These are phyloP conservation scores for Komagataella populi DNA, from an alignment of 805 yeast species.

Conservation along the genomic window DNA sequence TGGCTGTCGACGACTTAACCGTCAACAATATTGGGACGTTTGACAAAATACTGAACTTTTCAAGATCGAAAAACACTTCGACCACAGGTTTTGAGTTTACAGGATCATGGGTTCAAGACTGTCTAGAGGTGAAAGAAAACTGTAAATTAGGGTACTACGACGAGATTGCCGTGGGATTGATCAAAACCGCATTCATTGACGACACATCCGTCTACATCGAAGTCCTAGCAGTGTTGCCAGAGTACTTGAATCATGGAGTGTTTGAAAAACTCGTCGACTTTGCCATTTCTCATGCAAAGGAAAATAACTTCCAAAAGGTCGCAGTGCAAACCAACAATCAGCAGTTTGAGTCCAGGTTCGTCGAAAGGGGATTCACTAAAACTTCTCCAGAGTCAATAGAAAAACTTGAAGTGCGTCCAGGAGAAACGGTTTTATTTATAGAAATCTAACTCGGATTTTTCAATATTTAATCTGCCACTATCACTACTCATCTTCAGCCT, in stretches of 20 bases:
- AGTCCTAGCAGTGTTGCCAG: neutral
- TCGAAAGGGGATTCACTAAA: neutral
- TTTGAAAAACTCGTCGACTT: neutral
- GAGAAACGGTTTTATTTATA: neutral
- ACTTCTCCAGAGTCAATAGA: neutral
- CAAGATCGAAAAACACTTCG: constrained; percentile 26
- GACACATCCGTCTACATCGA: neutral
- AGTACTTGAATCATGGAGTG: neutral
- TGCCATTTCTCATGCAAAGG: neutral
- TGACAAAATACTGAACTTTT: constrained; percentile 36
- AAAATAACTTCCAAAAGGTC: neutral
- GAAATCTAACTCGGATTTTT: neutral
- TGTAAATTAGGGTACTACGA: constrained; percentile 45
- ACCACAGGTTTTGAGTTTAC: constrained; percentile 18
- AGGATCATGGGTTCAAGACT: constrained; percentile 36
- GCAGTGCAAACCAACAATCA: neutral
- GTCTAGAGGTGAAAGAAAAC: constrained; percentile 33
- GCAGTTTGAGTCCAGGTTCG: neutral
- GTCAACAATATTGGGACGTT: constrained; percentile 45
- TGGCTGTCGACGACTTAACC: constrained; percentile 46
- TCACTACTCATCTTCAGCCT: constrained; percentile 7
- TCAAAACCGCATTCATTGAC: constrained; percentile 29
- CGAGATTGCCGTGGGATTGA: constrained; percentile 72
- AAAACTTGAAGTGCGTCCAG: neutral
- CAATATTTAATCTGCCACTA: neutral